Base-by-base conservation (phyloP, 257 asterid species). In the Anisodus tanguticus region DNA sequence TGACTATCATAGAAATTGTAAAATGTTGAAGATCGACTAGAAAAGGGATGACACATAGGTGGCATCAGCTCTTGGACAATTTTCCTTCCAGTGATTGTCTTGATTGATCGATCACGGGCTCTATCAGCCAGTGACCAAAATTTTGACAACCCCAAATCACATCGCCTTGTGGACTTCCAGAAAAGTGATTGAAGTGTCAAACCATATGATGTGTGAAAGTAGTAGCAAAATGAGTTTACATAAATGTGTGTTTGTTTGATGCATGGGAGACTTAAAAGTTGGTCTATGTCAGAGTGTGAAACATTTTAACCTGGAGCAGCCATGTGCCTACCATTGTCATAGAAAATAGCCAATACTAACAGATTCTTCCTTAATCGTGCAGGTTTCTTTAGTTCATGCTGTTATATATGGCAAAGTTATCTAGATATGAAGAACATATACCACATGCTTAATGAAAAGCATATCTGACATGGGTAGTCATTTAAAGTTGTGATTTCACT, bases 61-160 rank as follows among this genome's bases (percentile, higher is more conserved):
- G n/a, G 35, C 35, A 31, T 31, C 53, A 31, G 49, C 15, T 53
- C 64, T 22, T 13, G 47, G 49, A 77, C 49, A 77, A 77, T 16
- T 53, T 76, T 26, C 81, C 47, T 77, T 51, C 26, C 64, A 8
- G 49, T 77, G 47, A 31, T 31, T 53, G 49, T 31, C 81, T 77
- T 77, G 47, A 12, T 77, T 53, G 6, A 74, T 49, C 3, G 22
- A 45, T 71, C 58, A 71, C 9, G 41, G 49, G 41, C 45, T 26
- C 81, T 13, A 77, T 77, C 63, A 26, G 81, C 62, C 81, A 51
- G 63, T 53, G 81, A 26, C 64, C 9, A 77, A 51, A 53, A 13
- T 13, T 6, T 74, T 77, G 81, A 77, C 45, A 54, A 77, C 47
- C 35, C 35, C 39, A 71, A 45, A 45, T 71, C 39, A 76, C 64